Evolutionary conservation across 139 green algal species (phyloP), one percentile per base, ranked within the genome.

Genomic region (Chlamydomonas schloesseri): DNA sequence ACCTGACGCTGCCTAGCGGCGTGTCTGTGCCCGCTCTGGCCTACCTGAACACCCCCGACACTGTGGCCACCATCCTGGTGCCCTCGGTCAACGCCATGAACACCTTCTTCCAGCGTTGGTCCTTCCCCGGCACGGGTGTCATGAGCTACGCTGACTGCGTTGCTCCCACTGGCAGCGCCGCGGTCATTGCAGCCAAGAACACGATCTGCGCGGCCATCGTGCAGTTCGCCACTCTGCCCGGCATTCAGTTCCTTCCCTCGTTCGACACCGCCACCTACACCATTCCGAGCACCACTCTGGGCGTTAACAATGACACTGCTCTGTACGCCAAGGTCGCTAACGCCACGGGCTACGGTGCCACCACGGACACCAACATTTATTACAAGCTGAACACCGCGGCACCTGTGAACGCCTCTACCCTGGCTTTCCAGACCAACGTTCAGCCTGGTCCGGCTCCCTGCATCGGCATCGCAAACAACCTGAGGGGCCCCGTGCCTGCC

Each of bases 371-470:
- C 26, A 36, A 36, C 1, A 29, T 83, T 3, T 18, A 17, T 0
- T 83, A 83, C 77, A n/a, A n/a, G 6, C 28, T 83, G 9, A 47
- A 83, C 62, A 80, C 72, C 50, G 18, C 23, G 31, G 29, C 71
- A 29, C 71, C 71, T 4, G 21, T 26, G 14, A 53, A 36, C 71
- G 26, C 24, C 23, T 8, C 14, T 20, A 31, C 34, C 4, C 55
- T 81, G 1, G 17, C 8, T 9, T 81, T 81, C 55, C 55, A 64
- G 55, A 23, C 18, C 55, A 6, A 10, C 55, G 10, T 65, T 2
- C 24, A 68, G 6, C 60, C 23, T 3, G 24, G n/a, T n/a, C n/a
- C n/a, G n/a, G n/a, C n/a, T n/a, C 24, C 24, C 10, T 33, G 24
- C 60, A 33, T 36, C 0, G 76, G 60, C 76, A 3, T 36, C 4